Conservation (phyloP, 2,329 filamentous ascomycete genomes). For the Chaetomium strumarium region DNA sequence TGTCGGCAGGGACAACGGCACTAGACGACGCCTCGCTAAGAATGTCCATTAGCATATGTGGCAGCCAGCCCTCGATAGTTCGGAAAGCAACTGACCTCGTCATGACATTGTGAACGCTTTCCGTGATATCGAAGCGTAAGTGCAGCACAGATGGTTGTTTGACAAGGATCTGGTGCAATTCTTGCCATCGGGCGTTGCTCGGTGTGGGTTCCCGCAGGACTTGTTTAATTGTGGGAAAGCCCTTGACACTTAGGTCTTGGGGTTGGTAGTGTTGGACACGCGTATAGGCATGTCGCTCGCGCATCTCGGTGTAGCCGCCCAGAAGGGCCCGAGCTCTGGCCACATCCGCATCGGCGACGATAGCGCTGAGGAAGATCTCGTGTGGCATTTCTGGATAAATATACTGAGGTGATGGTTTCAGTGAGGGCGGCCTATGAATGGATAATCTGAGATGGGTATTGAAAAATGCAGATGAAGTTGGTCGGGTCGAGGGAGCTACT, state of each 20-base stretch:
- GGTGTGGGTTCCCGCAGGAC: slow-evolving; percentile 31
- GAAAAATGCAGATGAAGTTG: too few species aligned
- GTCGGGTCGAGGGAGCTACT: too few species aligned
- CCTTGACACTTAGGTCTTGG: slow-evolving; percentile 17
- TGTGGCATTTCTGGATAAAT: slow-evolving; percentile 11
- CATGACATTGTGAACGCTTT: slow-evolving; percentile 27
- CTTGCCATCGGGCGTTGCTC: slow-evolving; percentile 40
- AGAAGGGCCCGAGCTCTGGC: slow-evolving; percentile 46
- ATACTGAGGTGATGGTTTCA: too few species aligned
- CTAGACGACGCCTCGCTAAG: background rate
- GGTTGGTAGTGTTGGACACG: slow-evolving; percentile 45
- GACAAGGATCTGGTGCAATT: slow-evolving; percentile 48
- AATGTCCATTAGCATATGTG: background rate
- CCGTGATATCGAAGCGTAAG: slow-evolving; percentile 47
- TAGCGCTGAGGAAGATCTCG: slow-evolving; percentile 32
- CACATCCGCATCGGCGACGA: slow-evolving; percentile 47
- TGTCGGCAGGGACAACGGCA: slow-evolving; percentile 28
- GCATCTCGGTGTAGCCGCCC: slow-evolving; percentile 54
- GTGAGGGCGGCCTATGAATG: too few species aligned
- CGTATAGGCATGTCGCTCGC: slow-evolving; percentile 44
- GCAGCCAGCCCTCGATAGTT: background rate
- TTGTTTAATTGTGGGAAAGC: slow-evolving; percentile 23
- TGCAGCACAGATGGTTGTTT: slow-evolving; percentile 55
- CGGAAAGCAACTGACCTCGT: slow-evolving; percentile 2
- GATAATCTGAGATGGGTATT: too few species aligned